These are phyloP conservation scores for Solanum clarkiae DNA, from an alignment of 257 asterid species.

Conservation along the genomic window DNA sequence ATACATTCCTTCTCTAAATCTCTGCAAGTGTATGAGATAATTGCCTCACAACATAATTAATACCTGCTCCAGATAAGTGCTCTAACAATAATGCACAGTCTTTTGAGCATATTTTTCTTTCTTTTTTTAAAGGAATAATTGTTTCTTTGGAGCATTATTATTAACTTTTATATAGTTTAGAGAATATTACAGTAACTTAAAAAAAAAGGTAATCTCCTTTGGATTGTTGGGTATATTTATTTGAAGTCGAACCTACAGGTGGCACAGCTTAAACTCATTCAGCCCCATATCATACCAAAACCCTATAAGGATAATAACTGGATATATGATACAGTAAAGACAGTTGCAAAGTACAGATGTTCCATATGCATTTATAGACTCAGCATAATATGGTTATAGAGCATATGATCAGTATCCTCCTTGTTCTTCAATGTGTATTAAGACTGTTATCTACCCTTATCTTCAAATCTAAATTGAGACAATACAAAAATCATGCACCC, in stretches of 20 bases:
- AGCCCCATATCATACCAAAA: background rate
- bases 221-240: background rate
- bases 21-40: background rate
- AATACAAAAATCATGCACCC: background rate
- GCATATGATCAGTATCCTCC: background rate
- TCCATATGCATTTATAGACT: background rate
- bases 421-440: background rate
- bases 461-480: background rate
- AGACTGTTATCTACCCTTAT: background rate
- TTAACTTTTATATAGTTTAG: background rate
- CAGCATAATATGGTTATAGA: background rate
- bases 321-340: background rate
- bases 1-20: background rate
- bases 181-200: background rate
- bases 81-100: background rate
- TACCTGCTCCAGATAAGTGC: background rate
- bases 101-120: background rate
- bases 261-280: background rate
- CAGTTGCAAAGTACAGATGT: background rate
- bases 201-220: background rate
- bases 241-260: background rate
- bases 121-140: background rate
- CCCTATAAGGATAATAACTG: background rate
- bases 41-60: background rate
- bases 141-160: background rate